Base-by-base conservation (phyloP, 371 early-diverging fungal species). In the Zopfochytrium polystomum region DNA sequence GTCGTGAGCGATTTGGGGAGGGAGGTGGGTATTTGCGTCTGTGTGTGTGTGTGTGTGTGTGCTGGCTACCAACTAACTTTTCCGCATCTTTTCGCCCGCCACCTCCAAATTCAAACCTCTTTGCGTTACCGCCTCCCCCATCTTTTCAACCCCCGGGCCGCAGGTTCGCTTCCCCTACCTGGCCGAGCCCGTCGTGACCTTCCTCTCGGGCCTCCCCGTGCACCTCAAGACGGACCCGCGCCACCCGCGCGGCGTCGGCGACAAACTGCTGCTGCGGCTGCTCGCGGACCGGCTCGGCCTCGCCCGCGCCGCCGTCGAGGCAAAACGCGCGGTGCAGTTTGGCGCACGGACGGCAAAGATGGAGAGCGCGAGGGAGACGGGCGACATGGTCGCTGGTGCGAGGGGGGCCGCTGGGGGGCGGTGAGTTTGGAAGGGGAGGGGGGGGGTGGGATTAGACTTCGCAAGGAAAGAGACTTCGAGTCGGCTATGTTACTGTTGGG, bases 321-420 rank as follows among this genome's bases (percentile, higher is more conserved):
- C 78, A 82, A 97, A 97, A 62, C 81, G 95, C 18, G 98, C 98
- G 0, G 90, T 97, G 46, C 98, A 97, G 69, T 97, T 97, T 81
- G 98, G 98, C 1, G 91, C 95, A 1, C 80, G 91, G 34, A 92
- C 93, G 0, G 95, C 95, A 13, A 93, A 91, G 73, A 94, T 96
- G 95, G 81, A 78, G 38, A 70, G 72, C 38, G 68, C 81, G 7
- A 55, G 74, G 33, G 85, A 89, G 62, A 82, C 82, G 51, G 90
- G 89, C 3, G 60, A 27, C 13, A 60, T 52, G 60, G 49, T n/a
- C n/a, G n/a, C n/a, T n/a, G n/a, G n/a, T n/a, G n/a, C n/a, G n/a
- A n/a, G n/a, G n/a, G n/a, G n/a, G n/a, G n/a, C n/a, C n/a, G n/a
- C n/a, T n/a, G n/a, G n/a, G n/a, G n/a, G n/a, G n/a, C n/a, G n/a